These are phyloP conservation scores for Neurospora sp. DNA, from an alignment of 495 filamentous ascomycete genomes.

Conservation along the genomic window DNA sequence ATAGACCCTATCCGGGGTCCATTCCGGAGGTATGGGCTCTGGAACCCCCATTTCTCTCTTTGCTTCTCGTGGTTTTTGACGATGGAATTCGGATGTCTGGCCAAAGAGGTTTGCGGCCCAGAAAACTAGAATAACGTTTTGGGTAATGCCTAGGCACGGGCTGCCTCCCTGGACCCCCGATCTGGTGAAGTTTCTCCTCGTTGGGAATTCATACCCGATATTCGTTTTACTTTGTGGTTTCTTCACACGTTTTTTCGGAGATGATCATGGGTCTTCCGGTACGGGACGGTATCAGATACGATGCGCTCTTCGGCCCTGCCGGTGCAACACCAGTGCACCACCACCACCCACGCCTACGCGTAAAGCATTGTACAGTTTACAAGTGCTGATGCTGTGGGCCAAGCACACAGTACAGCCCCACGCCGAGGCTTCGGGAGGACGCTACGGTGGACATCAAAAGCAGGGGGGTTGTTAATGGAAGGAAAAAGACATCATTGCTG, in stretches of 20 bases:
- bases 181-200: background rate
- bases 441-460: background rate
- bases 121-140: background rate
- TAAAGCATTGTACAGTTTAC: background rate
- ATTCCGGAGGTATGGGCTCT: background rate
- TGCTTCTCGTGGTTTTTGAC: background rate
- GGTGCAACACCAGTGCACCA: background rate
- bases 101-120: background rate
- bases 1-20: background rate
- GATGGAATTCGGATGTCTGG: background rate
- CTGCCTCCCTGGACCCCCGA: background rate
- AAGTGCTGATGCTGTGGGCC: background rate
- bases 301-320: background rate
- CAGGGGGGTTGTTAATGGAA: background rate
- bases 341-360: background rate
- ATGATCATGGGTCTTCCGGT: background rate
- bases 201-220: background rate
- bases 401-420: background rate
- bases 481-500: background rate
- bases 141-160: background rate
- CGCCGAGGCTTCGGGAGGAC: background rate
- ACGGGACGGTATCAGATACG: background rate
- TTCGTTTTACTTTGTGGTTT: background rate
- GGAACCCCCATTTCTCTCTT: background rate
- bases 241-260: background rate